Base-by-base conservation (phyloP, 1,284 basidiomycete genomes). In the Malassezia restricta region DNA sequence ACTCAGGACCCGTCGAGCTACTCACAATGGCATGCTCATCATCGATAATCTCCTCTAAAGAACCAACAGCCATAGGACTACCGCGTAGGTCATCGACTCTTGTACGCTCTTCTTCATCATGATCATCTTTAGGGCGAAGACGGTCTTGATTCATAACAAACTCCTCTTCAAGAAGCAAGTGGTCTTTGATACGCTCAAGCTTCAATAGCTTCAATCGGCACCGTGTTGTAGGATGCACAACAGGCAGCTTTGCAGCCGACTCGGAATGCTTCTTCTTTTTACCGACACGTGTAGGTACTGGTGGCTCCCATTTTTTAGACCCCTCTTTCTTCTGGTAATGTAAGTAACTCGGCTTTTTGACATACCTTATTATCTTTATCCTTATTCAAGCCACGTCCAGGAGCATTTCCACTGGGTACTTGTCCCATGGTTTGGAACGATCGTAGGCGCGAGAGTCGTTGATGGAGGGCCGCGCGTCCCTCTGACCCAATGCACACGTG, bases 11-110 rank as follows among this genome's bases (percentile, higher is more conserved):
- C 37, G 87, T 88, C 15, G 88, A 82, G 8, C 87, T 87, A 74
- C 87, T 91, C 68, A 99, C 85, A 74, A 99, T 96, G 17, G 94
- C 92, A 74, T 98, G 94, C 79, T 99, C 94, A 77, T 99, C 94
- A 78, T 98, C 94, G 71, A 99, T 94, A 66, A 99, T 96, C 76
- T 99, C 94, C 76, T 98, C 94, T 65, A 99, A 79, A 0, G 90
- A 88, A 33, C 94, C 94, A 48, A 99, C 89, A 11, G 84, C 86
- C 88, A 99, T 95, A 6, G 94, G 94, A 47, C 82, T 86, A 17
- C 94, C 94, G 44, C 94, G 82, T 46, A 99, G 76, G 74, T 94
- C 89, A 74, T 99, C 94, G 35, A 99, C 89, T 61, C 84, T 85
- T 29, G 86, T 86, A 63, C 90, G 80, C 74, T 98, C 92, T 74